A percentile compares a stretch with the other conserved stretches of the same genome.
Evolutionary conservation across 768 basidiomycete species (phyloP).

Genomic region (Rickenella mellea): DNA sequence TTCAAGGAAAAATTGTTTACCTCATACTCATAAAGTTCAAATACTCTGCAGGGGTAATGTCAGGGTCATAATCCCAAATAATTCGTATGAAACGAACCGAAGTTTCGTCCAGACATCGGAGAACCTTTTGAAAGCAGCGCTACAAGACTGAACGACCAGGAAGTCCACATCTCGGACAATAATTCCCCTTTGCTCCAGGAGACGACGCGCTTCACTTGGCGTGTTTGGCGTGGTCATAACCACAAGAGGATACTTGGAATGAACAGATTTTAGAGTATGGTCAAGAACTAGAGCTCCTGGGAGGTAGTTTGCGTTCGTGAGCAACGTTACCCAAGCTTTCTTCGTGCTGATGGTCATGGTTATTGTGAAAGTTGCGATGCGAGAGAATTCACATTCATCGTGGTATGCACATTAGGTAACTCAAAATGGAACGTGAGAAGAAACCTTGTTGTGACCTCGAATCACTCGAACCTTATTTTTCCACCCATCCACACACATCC

Average conservation of each 20-base stretch:
- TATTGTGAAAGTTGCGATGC: too few relatives aligned
- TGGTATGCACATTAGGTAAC: too few relatives aligned
- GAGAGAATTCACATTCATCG: too few relatives aligned
- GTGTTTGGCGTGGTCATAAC: slow-evolving; percentile 65
- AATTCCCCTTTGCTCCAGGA: slow-evolving; percentile 48
- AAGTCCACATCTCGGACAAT: slow-evolving; percentile 26
- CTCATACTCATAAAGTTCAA: background rate
- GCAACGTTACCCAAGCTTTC: slow-evolving; percentile 66
- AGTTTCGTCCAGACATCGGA: background rate
- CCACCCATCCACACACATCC: slow-evolving; percentile 15
- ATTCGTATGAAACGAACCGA: background rate
- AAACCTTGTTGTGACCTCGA: too few relatives aligned
- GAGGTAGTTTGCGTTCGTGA: slow-evolving; percentile 58
- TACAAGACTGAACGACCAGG: slow-evolving; percentile 48
- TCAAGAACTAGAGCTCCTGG: slow-evolving; percentile 54
- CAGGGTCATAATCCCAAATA: background rate
- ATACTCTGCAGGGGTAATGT: background rate
- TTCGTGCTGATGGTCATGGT: slow-evolving; percentile 20
- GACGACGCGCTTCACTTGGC: slow-evolving; percentile 34
- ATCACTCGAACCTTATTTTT: slow-evolving; percentile 23
- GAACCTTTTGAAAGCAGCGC: background rate
- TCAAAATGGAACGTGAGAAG: too few relatives aligned
- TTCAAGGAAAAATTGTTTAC: background rate
- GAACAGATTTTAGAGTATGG: slow-evolving; percentile 40
- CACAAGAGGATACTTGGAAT: slow-evolving; percentile 65